These are phyloP conservation scores for Aspergillus versicolor DNA, from an alignment of 2,329 filamentous ascomycete genomes.

Conservation along the genomic window DNA sequence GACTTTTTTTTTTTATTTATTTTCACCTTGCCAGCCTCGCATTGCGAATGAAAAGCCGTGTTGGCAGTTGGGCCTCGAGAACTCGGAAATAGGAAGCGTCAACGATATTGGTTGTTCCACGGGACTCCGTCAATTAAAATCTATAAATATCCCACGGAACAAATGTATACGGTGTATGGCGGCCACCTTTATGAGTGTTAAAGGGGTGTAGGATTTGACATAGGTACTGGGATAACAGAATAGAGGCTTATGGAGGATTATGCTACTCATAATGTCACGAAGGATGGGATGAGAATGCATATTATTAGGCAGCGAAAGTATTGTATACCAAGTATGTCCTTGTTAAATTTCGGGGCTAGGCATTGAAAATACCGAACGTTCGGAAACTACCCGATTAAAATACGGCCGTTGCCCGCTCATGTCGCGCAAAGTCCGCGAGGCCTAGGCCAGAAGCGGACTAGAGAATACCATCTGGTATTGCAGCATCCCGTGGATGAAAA, in stretches of 20 bases:
- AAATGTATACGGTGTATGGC: background rate
- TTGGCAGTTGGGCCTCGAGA: background rate
- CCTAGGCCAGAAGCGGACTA: background rate
- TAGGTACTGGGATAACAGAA: background rate
- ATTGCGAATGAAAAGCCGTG: conserved; percentile 2
- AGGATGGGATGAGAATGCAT: background rate
- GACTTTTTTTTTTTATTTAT: background rate
- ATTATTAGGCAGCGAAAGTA: background rate
- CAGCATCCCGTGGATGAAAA: conserved; percentile 3
- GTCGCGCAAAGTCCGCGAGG: background rate
- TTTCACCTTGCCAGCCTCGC: background rate
- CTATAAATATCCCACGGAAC: conserved; percentile 3
- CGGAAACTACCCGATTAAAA: background rate
- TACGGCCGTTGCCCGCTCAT: background rate
- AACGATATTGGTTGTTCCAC: background rate
- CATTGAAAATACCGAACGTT: background rate
- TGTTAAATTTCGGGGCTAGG: background rate
- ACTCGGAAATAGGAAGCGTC: background rate
- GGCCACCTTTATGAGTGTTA: background rate
- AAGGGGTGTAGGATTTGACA: too few relatives aligned
- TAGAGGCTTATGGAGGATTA: background rate
- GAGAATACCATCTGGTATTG: background rate
- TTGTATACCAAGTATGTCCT: background rate
- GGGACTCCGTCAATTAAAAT: background rate
- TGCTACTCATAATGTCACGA: background rate